phyloP scores from a whole-genome alignment of 768 basidiomycete species.

The Hemileccinum rubropunctum region DNA sequence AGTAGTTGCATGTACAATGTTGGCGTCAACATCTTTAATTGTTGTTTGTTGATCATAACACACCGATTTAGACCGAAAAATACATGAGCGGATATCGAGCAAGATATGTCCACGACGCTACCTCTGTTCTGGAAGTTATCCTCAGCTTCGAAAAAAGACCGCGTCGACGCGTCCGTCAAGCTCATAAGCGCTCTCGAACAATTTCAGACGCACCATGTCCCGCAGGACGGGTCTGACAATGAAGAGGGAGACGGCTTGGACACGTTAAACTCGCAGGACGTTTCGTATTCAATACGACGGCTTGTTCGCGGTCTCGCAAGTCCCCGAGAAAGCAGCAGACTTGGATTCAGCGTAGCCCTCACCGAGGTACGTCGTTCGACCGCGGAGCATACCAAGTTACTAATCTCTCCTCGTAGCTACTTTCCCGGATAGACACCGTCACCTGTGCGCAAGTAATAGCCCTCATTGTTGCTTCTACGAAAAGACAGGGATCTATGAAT shows the following conservation, averaged over 20 bases:
- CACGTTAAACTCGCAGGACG: constrained; percentile 79
- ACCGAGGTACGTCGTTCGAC: constrained; percentile 69
- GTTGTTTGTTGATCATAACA: constrained; percentile 20
- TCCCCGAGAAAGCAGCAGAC: constrained; percentile 87
- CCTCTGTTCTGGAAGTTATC: constrained; percentile 95
- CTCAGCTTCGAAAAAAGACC: constrained; percentile 72
- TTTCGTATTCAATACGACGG: constrained; percentile 86
- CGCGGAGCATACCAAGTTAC: background rate
- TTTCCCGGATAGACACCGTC: constrained; percentile 75
- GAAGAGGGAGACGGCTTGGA: constrained; percentile 59
- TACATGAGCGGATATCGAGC: background rate
- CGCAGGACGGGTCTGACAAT: constrained; percentile 41
- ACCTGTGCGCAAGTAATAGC: constrained; percentile 73
- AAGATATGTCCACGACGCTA: constrained; percentile 81
- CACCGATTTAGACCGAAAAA: constrained; percentile 7
- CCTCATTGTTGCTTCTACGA: constrained; percentile 71
- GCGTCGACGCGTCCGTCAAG: constrained; percentile 82
- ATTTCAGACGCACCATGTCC: constrained; percentile 70
- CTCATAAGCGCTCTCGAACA: constrained; percentile 78
- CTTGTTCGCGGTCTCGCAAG: constrained; percentile 87
- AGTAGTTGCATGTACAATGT: constrained; percentile 1
- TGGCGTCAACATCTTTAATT: background rate
- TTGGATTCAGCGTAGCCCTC: constrained; percentile 94
- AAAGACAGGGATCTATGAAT: constrained; percentile 71
- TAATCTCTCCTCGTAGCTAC: constrained; percentile 48